A percentile compares a stretch with the other conserved stretches of the same genome.
Evolutionary conservation across 2,329 filamentous ascomycete species (phyloP).

Genomic region (Ophiostoma triangulosporum): DNA sequence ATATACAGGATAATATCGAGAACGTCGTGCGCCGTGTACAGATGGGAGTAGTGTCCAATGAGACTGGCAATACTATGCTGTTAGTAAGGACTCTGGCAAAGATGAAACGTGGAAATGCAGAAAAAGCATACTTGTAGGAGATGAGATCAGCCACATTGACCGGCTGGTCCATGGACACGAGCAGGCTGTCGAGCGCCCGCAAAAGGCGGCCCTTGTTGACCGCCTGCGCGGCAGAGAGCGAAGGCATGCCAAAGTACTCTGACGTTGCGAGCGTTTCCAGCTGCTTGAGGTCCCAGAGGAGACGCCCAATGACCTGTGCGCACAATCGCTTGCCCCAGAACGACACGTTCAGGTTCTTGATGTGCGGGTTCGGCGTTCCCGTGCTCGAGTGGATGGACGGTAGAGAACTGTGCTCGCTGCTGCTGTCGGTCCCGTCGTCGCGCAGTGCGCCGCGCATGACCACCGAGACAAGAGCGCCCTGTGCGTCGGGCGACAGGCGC

Average conservation of each 20-base stretch:
- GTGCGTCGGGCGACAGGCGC: conserved; percentile 11
- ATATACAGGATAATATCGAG: conserved; percentile 21
- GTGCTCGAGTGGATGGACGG: not conserved
- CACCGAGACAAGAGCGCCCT: conserved; percentile 10
- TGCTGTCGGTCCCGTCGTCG: not conserved
- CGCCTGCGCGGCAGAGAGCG: conserved; percentile 16
- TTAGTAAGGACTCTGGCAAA: not conserved
- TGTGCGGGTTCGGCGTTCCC: not conserved
- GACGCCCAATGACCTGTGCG: conserved; percentile 19
- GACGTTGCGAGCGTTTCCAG: conserved; percentile 18
- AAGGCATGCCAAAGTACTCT: conserved; percentile 17
- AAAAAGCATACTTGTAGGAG: conserved; percentile 18
- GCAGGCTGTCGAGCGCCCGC: conserved; percentile 13
- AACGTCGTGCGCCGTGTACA: conserved; percentile 17
- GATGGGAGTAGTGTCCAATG: conserved; percentile 19
- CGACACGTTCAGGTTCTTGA: not conserved
- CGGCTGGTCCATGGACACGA: conserved; percentile 15
- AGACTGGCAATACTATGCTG: conserved; percentile 15
- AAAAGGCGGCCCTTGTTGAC: conserved; percentile 16
- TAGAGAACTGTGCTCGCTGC: not conserved
- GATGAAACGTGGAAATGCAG: not conserved
- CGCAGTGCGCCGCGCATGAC: conserved; percentile 12
- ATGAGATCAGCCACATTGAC: conserved; percentile 18
- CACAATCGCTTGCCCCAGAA: conserved; percentile 20
- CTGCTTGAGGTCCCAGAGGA: conserved; percentile 21